These are phyloP conservation scores for Exserohilum turcica DNA, from an alignment of 2,329 filamentous ascomycete species.

Conservation along the genomic window DNA sequence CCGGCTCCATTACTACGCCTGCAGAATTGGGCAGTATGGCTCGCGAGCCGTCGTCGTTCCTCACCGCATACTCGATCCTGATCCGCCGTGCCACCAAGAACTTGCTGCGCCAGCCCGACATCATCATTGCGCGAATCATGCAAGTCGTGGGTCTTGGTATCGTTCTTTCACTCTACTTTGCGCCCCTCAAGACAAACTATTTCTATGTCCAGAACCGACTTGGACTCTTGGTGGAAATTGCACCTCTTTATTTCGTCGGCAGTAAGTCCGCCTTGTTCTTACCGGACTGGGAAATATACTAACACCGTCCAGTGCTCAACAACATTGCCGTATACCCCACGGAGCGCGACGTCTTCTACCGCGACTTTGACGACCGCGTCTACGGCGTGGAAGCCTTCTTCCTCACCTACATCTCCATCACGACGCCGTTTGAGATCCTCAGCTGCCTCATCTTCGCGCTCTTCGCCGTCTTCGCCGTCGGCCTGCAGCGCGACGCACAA, in stretches of 20 bases:
- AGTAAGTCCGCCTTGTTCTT: conserved; percentile 41
- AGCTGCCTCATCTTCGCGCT: conserved; percentile 69
- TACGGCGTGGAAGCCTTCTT: conserved; percentile 76
- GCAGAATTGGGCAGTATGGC: conserved; percentile 73
- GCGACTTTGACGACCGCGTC: conserved; percentile 74
- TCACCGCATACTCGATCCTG: conserved; percentile 68
- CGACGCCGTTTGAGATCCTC: conserved; percentile 72
- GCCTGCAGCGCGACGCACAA: conserved; percentile 64
- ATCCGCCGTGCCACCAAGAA: conserved; percentile 72
- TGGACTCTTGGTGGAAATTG: conserved; percentile 74
- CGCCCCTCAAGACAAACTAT: conserved; percentile 72
- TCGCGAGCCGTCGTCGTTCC: conserved; percentile 66
- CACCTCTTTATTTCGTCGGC: conserved; percentile 73
- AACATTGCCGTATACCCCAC: conserved; percentile 75
- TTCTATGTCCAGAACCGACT: conserved; percentile 73
- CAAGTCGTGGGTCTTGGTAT: conserved; percentile 47
- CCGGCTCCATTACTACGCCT: conserved; percentile 62
- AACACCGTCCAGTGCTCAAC: conserved; percentile 63
- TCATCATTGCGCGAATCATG: conserved; percentile 45
- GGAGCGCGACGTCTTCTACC: conserved; percentile 77
- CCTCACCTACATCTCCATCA: conserved; percentile 70
- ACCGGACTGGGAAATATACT: not conserved
- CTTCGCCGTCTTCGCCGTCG: conserved; percentile 67
- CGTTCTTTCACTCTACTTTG: conserved; percentile 60
- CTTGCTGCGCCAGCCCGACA: conserved; percentile 47